A percentile compares a stretch with the other conserved stretches of the same genome.
phyloP scores from a whole-genome alignment of 1,284 basidiomycete genomes.

The Veloboletus limbatus region DNA sequence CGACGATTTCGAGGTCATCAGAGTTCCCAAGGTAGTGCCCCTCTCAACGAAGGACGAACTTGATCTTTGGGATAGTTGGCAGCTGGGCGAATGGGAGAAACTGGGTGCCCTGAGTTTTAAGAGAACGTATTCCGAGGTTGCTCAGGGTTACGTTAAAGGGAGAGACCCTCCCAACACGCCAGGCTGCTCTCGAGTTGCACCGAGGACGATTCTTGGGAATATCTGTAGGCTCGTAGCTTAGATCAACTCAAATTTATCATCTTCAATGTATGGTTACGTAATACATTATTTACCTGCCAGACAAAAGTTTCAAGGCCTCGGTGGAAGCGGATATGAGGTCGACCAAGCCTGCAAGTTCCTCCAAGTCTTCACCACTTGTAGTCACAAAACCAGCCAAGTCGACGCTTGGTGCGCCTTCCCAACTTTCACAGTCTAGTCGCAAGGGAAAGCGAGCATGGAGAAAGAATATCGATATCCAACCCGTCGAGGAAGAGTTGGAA shows the following conservation, averaged over 20 bases:
- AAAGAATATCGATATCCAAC: constrained; percentile 83
- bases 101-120: constrained; percentile 13
- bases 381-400: constrained; percentile 13
- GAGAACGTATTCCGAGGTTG: constrained; percentile 29
- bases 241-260: too few relatives aligned
- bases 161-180: not conserved
- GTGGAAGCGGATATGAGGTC: constrained; percentile 9
- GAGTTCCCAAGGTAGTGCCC: constrained; percentile 20
- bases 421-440: constrained; percentile 60
- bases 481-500: constrained; percentile 75
- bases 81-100: constrained; percentile 22
- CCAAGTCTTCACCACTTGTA: constrained; percentile 1
- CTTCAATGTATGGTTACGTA: constrained; percentile 13
- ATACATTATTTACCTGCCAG: not conserved
- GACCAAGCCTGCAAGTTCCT: not conserved
- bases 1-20: constrained; percentile 25
- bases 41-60: constrained; percentile 10
- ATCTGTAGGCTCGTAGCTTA: constrained; percentile 10
- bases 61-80: constrained; percentile 9
- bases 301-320: not conserved
- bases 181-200: not conserved
- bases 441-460: constrained; percentile 93
- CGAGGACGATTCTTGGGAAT: constrained; percentile 23
- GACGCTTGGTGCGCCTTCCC: constrained; percentile 28
- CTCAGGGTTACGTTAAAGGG: constrained; percentile 5